phyloP scores from a whole-genome alignment of 768 basidiomycete species.

The Suillus alpinus region DNA sequence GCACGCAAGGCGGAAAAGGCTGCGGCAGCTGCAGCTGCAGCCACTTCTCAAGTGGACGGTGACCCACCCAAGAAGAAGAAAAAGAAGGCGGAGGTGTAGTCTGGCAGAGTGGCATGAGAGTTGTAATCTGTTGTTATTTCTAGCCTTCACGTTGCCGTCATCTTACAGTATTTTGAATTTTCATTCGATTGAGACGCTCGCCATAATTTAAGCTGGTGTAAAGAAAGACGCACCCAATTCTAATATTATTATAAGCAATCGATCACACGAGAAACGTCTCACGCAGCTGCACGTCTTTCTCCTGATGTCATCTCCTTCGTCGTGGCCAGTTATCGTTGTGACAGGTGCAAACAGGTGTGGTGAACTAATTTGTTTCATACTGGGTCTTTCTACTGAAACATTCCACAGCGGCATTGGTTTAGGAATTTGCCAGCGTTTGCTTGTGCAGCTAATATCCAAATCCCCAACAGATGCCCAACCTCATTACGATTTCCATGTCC shows the following conservation, averaged over 20 bases:
- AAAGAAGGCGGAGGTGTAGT: conserved; percentile 32
- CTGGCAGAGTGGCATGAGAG: not conserved
- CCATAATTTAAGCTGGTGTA: not conserved
- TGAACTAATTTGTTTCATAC: not conserved
- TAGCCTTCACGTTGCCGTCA: not conserved
- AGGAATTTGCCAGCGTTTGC: conserved; percentile 77
- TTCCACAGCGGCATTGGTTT: conserved; percentile 72
- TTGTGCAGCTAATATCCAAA: conserved; percentile 59
- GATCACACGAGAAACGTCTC: not conserved
- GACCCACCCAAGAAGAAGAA: conserved; percentile 46
- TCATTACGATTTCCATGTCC: conserved; percentile 23
- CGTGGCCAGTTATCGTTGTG: conserved; percentile 54
- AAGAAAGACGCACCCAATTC: not conserved
- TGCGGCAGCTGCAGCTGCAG: conserved; percentile 39
- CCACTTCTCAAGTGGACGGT: conserved; percentile 33
- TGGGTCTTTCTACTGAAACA: not conserved
- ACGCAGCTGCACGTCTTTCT: not conserved
- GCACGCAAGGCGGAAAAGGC: conserved; percentile 78
- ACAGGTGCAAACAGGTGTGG: conserved; percentile 70
- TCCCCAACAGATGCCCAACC: conserved; percentile 52
- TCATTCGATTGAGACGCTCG: not conserved
- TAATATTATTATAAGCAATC: not conserved
- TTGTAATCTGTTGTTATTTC: not conserved
- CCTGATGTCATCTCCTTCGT: conserved; percentile 24
- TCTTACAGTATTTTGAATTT: not conserved